Conservation (phyloP, 2,329 filamentous ascomycete species). For the Colletotrichum euphorbiae region DNA sequence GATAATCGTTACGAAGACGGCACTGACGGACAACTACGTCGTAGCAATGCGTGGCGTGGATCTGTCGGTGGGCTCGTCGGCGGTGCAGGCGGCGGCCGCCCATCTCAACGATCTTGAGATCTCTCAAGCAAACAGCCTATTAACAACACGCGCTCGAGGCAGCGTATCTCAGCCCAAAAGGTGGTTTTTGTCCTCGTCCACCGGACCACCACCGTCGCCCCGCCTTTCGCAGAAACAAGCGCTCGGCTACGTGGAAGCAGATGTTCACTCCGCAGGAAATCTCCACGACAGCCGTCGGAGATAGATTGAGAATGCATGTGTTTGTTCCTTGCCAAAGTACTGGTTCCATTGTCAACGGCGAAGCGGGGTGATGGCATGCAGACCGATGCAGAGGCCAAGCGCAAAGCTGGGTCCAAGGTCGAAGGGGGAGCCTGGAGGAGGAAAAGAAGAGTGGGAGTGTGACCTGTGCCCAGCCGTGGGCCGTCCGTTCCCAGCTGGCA, state of each 20-base stretch:
- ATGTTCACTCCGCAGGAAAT: neutral
- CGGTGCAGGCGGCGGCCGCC: neutral
- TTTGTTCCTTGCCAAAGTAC: neutral
- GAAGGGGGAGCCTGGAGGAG: no score
- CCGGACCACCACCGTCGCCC: neutral
- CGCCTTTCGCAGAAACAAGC: slow-evolving; percentile 14
- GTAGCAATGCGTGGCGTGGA: no score
- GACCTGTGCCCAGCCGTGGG: no score
- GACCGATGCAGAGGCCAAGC: neutral
- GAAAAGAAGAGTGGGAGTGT: neutral
- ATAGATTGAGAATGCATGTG: neutral
- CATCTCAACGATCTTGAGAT: neutral
- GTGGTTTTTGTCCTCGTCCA: neutral
- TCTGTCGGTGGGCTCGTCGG: no score
- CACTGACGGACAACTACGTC: no score
- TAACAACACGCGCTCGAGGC: slow-evolving; percentile 4
- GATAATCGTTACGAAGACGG: no score
- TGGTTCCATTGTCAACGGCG: neutral
- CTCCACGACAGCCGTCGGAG: slow-evolving; percentile 1
- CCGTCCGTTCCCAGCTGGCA: neutral
- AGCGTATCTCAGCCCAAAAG: neutral
- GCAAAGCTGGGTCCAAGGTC: neutral
- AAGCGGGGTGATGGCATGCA: neutral
- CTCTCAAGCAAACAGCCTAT: neutral
- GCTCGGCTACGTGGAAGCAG: slow-evolving; percentile 4